Evolutionary conservation across 805 yeast genomes (phyloP), one percentile per base, ranked within the genome.

Genomic region (Saccharomycopsis fodiens): DNA sequence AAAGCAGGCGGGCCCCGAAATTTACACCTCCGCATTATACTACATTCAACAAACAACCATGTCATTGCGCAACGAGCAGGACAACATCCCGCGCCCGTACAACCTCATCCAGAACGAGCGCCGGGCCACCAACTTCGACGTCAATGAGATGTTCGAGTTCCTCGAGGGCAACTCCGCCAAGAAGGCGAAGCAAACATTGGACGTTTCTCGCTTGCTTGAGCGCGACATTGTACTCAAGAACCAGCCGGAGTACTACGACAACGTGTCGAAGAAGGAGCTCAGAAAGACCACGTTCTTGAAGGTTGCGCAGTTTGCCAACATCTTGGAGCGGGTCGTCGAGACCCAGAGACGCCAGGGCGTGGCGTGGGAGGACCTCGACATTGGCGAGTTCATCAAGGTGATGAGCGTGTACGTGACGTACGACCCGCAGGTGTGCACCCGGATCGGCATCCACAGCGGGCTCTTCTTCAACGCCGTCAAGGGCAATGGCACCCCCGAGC

Each of bases 381-480:
- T 42, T 8, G 15, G 41, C 13, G 20, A 35, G 34, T 80, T 81
- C 59, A 76, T 75, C 59, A 71, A 74, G 54, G 68, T 89, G 57
- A 65, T 82, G 50, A 72, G 78, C 27, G 53, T 80, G 46, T 62
- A 81, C 25, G 78, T 79, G 15, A 68, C 80, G 37, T 72, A 80
- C 51, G 97, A 91, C 62, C 94, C 95, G 15, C 81, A 80, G 54
- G 67, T 84, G 38, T 77, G 79, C 43, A 88, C 96, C 27, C 76
- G 97, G 56, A 64, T 85, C 42, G 96, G 95, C 35, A 88, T 89
- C 46, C 95, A 89, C 67, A 70, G 82, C 53, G 96, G 96, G 3
- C 71, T 89, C 47, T 91, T 91, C 60, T 72, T 86, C 44, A 75
- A 78, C 47, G 85, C 95, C 47, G 67, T 89, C 47, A 77, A 82